phyloP scores from a whole-genome alignment of 192 early-diverging fungal genomes.

The Gonapodya sp. region DNA sequence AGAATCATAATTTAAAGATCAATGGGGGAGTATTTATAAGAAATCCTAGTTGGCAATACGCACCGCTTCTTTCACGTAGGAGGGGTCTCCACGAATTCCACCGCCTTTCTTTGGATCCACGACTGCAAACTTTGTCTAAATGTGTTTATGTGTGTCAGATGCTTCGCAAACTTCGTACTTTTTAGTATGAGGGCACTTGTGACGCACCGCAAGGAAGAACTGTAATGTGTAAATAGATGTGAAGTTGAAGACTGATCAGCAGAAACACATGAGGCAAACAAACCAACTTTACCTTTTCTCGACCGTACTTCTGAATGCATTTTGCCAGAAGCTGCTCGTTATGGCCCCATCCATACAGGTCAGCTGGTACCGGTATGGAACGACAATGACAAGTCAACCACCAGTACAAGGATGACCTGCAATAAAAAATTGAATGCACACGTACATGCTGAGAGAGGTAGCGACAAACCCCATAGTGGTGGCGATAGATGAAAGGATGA shows the following conservation, averaged over 20 bases:
- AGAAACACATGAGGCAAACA: not conserved
- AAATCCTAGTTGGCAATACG: too few species aligned
- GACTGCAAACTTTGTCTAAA: not conserved
- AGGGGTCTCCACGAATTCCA: not conserved
- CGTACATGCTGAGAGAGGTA: too few species aligned
- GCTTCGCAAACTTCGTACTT: too few species aligned
- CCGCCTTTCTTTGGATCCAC: not conserved
- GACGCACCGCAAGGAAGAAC: not conserved
- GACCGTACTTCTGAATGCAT: conserved; percentile 29
- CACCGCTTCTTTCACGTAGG: not conserved
- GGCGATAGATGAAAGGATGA: too few species aligned
- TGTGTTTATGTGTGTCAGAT: too few species aligned
- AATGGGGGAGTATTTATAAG: too few species aligned
- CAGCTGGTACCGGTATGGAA: too few species aligned
- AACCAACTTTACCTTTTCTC: conserved; percentile 21
- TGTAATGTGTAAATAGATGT: not conserved
- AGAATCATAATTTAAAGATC: not conserved
- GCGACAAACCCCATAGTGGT: too few species aligned
- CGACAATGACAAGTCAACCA: too few species aligned
- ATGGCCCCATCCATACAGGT: conserved; percentile 26
- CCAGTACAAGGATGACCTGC: too few species aligned
- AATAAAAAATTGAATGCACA: too few species aligned
- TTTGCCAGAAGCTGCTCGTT: conserved; percentile 46
- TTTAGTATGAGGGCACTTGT: not conserved
- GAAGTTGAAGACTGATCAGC: not conserved